Evolutionary conservation across 2,329 filamentous ascomycete genomes (phyloP).

Genomic region (Grosmannia clavigera): DNA sequence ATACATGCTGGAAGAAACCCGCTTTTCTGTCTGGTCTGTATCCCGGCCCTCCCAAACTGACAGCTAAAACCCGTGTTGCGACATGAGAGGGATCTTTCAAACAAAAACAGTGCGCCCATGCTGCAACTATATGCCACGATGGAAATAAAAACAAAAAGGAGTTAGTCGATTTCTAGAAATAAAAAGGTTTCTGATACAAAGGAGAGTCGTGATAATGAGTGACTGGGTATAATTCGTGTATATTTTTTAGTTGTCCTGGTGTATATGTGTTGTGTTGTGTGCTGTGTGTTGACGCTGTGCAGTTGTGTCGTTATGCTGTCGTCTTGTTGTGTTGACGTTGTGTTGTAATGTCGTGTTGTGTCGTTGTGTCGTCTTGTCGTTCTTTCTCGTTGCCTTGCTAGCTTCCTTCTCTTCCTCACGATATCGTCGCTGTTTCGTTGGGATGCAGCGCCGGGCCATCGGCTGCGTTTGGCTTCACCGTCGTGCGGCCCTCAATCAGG

Average conservation of each 20-base stretch:
- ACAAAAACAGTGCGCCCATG: background rate
- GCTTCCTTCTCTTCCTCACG: too few relatives aligned
- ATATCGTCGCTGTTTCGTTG: constrained; percentile 21
- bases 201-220: constrained; percentile 7
- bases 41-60: background rate
- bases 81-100: background rate
- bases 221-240: background rate
- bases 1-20: background rate
- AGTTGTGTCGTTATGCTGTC: background rate
- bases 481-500: constrained; percentile 45
- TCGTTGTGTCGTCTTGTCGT: too few relatives aligned
- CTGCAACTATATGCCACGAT: background rate
- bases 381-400: too few relatives aligned
- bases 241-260: background rate
- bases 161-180: background rate
- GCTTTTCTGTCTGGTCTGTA: background rate
- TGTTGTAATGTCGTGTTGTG: too few relatives aligned
- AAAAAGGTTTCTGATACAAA: constrained; percentile 7
- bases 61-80: background rate
- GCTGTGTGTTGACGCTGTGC: background rate
- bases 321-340: too few relatives aligned
- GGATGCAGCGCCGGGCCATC: constrained; percentile 34
- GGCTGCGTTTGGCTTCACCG: constrained; percentile 50
- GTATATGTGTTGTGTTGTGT: background rate
- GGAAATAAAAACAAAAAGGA: background rate